Evolutionary conservation across 768 basidiomycete species (phyloP), one percentile per base, ranked within the genome.

Genomic region (Russula virescens): DNA sequence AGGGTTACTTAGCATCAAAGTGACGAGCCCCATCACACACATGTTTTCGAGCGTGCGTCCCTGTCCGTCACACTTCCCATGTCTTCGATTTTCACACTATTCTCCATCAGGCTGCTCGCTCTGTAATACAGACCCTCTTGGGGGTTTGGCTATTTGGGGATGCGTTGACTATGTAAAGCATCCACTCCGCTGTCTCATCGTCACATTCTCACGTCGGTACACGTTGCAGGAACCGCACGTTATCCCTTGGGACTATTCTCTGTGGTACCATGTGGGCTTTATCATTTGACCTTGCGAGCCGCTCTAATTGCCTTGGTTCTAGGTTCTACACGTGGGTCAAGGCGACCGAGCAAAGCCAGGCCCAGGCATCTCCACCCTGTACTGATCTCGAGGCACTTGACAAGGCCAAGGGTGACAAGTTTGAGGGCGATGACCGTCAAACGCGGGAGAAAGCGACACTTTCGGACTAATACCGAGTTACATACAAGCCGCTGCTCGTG

Each of bases 21-120:
- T 90, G 53, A 91, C 89, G 19, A 88, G 86, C 60, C 90, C 90
- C 5, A 81, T 93, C 58, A 91, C 89, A 1, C 91, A 91, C 71
- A 92, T 91, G 88, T 88, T 92, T 74, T 86, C 85, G 18, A 87
- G 81, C 65, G 88, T 89, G 68, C 71, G 85, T 78, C 23, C 48
- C 18, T 8, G 1, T 61, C 43, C n/a, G 55, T 50, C 31, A n/a
- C 14, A 31, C 26, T 23, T 34, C 46, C 10, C 25, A 14, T 23
- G 25, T 21, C 38, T 16, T n/a, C n/a, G n/a, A 31, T 25, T 38
- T 26, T 55, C n/a, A 26, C 31, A 19, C 21, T 13, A 23, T 38
- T 23, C 13, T 31, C 11, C 38, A 26, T 14, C 46, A 88, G 90
- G 88, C 91, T 31, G 88, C 88, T 9, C 80, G 88, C 60, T 89